These are phyloP conservation scores for Mycena belliarum DNA, from an alignment of 768 basidiomycete species.

Conservation along the genomic window DNA sequence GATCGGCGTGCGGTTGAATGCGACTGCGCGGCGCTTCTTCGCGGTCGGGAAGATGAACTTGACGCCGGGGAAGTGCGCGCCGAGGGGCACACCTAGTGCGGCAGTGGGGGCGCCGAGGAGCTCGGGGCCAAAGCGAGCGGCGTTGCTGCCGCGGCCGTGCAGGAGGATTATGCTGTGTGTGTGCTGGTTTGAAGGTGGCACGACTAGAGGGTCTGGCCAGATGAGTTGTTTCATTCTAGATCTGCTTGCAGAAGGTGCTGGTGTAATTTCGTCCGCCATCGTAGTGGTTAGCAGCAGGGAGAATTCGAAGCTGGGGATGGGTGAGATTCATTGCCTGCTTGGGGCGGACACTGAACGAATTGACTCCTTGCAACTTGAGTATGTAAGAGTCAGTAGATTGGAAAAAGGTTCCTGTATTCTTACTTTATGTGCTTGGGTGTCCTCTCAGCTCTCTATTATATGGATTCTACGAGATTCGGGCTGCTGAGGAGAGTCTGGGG, in stretches of 20 bases:
- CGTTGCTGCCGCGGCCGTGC: conserved; percentile 16
- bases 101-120: conserved; percentile 1
- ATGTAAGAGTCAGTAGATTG: no score
- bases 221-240: conserved; percentile 4
- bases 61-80: conserved; percentile 9
- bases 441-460: no score
- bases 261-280: neutral
- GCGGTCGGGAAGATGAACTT: conserved; percentile 16
- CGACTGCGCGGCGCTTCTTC: conserved; percentile 10
- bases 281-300: neutral
- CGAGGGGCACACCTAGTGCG: conserved; percentile 1
- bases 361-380: no score
- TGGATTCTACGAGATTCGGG: no score
- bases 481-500: no score
- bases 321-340: no score
- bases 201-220: conserved; percentile 14
- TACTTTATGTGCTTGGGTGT: no score
- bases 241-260: neutral
- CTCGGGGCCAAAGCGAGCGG: conserved; percentile 14
- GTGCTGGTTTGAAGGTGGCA: conserved; percentile 1
- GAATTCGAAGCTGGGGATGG: no score
- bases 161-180: conserved; percentile 15
- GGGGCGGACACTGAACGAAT: no score
- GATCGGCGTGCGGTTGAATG: conserved; percentile 14
- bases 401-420: no score